A percentile compares a stretch with the other conserved stretches of the same genome.
phyloP scores from a whole-genome alignment of 1,284 basidiomycete species.

The Puccinia horiana region DNA sequence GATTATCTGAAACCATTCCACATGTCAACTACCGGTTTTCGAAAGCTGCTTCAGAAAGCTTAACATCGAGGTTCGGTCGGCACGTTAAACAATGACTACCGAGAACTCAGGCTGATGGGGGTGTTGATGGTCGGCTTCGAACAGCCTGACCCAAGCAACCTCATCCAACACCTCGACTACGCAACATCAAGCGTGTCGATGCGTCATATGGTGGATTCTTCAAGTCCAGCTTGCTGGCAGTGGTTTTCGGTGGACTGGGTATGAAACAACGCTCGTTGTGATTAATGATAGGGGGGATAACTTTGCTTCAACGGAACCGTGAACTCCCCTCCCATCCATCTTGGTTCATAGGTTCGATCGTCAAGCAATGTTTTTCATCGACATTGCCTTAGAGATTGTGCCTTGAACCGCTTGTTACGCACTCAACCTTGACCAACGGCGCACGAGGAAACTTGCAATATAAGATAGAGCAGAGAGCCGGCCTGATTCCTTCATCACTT shows the following conservation, averaged over 20 bases:
- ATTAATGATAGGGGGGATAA: not conserved
- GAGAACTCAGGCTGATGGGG: not conserved
- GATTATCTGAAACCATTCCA: too few relatives aligned
- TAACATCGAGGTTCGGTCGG: not conserved
- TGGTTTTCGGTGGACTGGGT: not conserved
- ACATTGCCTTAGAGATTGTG: not conserved
- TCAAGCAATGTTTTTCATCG: conserved; percentile 1
- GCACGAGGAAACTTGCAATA: not conserved
- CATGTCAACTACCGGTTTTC: too few relatives aligned
- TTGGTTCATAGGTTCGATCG: conserved; percentile 1
- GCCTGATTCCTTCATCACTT: not conserved
- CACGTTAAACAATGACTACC: not conserved
- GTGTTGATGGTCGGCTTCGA: not conserved
- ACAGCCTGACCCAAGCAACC: not conserved
- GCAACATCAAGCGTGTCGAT: not conserved
- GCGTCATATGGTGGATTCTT: not conserved
- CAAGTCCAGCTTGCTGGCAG: not conserved
- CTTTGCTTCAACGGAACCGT: not conserved
- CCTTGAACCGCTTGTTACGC: not conserved
- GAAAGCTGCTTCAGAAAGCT: too few relatives aligned
- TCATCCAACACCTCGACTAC: not conserved
- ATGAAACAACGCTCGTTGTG: not conserved
- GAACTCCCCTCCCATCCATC: not conserved
- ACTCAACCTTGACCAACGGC: not conserved
- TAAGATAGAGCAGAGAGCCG: not conserved